Percentiles rank a stretch among this genome's conserved stretches.
Conservation (phyloP, 2,329 filamentous ascomycete species). For the Alternaria solani region DNA sequence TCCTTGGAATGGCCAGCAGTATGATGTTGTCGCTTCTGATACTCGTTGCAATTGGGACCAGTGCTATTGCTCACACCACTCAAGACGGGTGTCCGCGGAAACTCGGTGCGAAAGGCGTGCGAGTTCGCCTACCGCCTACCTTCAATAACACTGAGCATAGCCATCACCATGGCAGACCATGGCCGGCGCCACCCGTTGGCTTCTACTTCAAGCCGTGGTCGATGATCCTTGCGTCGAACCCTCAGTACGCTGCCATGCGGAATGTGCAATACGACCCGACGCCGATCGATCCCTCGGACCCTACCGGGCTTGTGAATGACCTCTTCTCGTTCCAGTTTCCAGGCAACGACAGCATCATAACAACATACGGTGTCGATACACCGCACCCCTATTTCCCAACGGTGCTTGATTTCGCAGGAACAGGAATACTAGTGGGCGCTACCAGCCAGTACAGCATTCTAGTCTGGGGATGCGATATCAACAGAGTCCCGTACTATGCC, state of each 20-base stretch:
- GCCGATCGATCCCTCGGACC: slow-evolving; percentile 3
- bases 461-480: neutral
- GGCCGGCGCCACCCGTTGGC: slow-evolving; percentile 14
- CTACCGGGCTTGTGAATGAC: slow-evolving; percentile 22
- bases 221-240: slow-evolving; percentile 24
- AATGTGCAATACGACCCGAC: slow-evolving; percentile 32
- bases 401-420: neutral
- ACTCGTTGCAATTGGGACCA: neutral
- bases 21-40: neutral
- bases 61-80: neutral
- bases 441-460: neutral
- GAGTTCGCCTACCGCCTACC: slow-evolving; percentile 13
- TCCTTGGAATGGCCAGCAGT: neutral
- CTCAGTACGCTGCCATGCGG: slow-evolving; percentile 16
- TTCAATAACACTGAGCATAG: neutral
- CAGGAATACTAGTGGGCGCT: neutral
- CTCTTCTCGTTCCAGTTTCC: slow-evolving; percentile 30
- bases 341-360: slow-evolving; percentile 20
- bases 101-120: slow-evolving; percentile 4
- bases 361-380: slow-evolving; percentile 26
- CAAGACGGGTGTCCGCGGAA: slow-evolving; percentile 8
- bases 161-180: slow-evolving; percentile 1
- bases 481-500: neutral
- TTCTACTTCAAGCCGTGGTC: slow-evolving; percentile 32
- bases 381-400: neutral